Evolutionary conservation across 2,329 filamentous ascomycete genomes (phyloP).

Genomic region (Diaporthe citriasiana): DNA sequence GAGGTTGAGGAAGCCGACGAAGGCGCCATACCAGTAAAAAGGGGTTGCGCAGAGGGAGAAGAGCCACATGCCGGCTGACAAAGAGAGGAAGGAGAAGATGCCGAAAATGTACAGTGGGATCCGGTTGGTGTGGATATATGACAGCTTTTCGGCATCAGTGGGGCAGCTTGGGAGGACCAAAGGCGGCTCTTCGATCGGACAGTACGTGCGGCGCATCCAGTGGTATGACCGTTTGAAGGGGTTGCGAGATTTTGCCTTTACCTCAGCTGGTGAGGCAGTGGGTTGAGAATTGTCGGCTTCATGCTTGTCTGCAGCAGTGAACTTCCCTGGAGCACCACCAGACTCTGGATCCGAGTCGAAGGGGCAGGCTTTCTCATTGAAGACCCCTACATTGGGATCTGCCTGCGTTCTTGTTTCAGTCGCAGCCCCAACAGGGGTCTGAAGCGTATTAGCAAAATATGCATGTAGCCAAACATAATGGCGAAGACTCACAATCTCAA

Average conservation of each 20-base stretch:
- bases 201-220: conserved; percentile 51
- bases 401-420: background rate
- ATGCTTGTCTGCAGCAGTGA: conserved; percentile 35
- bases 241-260: conserved; percentile 43
- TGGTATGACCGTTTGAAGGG: conserved; percentile 46
- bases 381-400: conserved; percentile 22
- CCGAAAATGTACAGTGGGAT: conserved; percentile 57
- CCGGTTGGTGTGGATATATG: conserved; percentile 56
- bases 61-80: conserved; percentile 60
- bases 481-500: conserved; percentile 43
- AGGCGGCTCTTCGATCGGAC: conserved; percentile 51
- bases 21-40: conserved; percentile 56
- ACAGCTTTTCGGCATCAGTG: conserved; percentile 56
- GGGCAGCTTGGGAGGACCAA: conserved; percentile 55
- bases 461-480: background rate
- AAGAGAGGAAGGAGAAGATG: conserved; percentile 55
- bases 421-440: conserved; percentile 41
- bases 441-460: conserved; percentile 8
- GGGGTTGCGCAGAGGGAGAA: conserved; percentile 54
- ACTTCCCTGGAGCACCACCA: conserved; percentile 23
- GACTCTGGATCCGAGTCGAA: conserved; percentile 43
- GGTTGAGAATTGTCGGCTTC: conserved; percentile 35
- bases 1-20: conserved; percentile 55
- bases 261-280: background rate
- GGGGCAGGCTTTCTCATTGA: conserved; percentile 45